Percentiles rank a stretch among this genome's conserved stretches.
Conservation (phyloP, 495 filamentous ascomycete genomes). For the Staphylotrichum tortipilum region DNA sequence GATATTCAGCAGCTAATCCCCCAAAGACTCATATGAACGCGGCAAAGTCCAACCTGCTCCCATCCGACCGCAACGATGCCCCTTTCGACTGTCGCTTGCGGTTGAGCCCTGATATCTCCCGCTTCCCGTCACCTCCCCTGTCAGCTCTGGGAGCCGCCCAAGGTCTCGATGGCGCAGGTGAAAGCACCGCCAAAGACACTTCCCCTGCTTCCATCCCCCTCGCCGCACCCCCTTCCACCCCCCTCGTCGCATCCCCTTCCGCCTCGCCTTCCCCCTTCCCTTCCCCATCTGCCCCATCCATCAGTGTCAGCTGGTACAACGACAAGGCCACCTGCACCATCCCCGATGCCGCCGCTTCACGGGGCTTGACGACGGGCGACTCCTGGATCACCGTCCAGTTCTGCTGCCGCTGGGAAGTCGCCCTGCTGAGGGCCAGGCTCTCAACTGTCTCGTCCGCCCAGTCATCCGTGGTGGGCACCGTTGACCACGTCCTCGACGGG, state of each 20-base stretch:
- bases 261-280: background rate
- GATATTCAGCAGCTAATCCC: too few relatives aligned
- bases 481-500: slow-evolving; percentile 16
- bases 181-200: background rate
- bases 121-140: background rate
- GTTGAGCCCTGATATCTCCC: background rate
- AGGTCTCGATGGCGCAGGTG: background rate
- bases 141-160: background rate
- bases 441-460: slow-evolving; percentile 15
- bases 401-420: background rate
- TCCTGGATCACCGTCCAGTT: slow-evolving; percentile 17
- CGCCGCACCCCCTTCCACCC: too few relatives aligned
- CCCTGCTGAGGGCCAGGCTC: slow-evolving; percentile 1
- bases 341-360: background rate
- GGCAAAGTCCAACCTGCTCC: slow-evolving; percentile 16
- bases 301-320: background rate
- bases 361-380: slow-evolving; percentile 12
- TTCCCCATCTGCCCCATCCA: background rate
- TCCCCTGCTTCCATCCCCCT: background rate
- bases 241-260: background rate
- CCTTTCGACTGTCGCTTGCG: slow-evolving; percentile 5
- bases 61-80: slow-evolving; percentile 1
- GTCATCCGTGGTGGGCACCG: slow-evolving; percentile 4
- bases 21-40: slow-evolving; percentile 13
- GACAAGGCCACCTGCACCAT: too few relatives aligned